Evolutionary conservation across 768 basidiomycete species (phyloP).

Genomic region (Mycena epipterygia): DNA sequence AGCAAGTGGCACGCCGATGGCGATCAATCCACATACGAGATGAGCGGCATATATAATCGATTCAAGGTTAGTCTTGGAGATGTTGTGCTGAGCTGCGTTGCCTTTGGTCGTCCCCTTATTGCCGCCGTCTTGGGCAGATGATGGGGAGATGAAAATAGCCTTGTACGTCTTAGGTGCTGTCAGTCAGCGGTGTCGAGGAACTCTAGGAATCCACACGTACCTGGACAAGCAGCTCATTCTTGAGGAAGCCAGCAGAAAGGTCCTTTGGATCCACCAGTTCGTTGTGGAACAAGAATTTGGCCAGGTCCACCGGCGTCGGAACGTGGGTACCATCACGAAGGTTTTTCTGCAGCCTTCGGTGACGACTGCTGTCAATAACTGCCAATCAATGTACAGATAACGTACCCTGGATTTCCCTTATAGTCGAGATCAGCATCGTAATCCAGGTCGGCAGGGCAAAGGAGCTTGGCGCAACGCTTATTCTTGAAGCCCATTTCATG

Average conservation of each 20-base stretch:
- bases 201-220: background rate
- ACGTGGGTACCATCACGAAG: background rate
- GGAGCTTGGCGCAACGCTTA: background rate
- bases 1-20: background rate
- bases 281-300: background rate
- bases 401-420: no score
- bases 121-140: background rate
- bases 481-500: background rate
- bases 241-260: background rate
- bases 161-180: background rate
- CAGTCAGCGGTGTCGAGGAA: background rate
- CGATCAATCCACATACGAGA: background rate
- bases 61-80: background rate
- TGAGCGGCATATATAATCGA: background rate
- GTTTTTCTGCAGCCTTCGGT: background rate
- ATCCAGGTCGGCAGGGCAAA: background rate
- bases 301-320: background rate
- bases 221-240: background rate
- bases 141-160: background rate
- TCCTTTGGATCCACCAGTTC: background rate
- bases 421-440: background rate
- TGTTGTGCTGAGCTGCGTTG: background rate
- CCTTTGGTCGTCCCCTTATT: background rate
- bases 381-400: background rate
- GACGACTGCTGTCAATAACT: background rate